A percentile compares a stretch with the other conserved stretches of the same genome.
These are phyloP conservation scores for Circinella umbellata DNA, from an alignment of 371 early-diverging fungal genomes.

Conservation along the genomic window DNA sequence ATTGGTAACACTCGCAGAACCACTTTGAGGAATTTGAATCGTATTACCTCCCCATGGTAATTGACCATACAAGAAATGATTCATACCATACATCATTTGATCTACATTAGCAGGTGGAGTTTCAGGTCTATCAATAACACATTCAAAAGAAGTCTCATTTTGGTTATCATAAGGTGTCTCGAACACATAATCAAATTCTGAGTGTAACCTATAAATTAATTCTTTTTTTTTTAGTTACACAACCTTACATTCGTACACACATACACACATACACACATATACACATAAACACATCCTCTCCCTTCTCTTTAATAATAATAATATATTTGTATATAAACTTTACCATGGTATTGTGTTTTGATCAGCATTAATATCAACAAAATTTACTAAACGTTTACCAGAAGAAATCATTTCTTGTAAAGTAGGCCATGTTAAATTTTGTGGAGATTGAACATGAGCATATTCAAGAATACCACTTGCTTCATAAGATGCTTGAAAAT, in stretches of 20 bases:
- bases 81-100: slow-evolving; percentile 62
- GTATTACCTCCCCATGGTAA: slow-evolving; percentile 33
- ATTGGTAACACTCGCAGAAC: slow-evolving; percentile 56
- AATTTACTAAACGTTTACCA: slow-evolving; percentile 72
- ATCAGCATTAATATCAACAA: slow-evolving; percentile 62
- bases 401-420: slow-evolving; percentile 63
- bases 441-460: slow-evolving; percentile 47
- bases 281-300: not conserved
- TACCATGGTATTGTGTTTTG: slow-evolving; percentile 65
- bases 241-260: no score
- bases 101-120: slow-evolving; percentile 28
- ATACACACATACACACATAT: no score
- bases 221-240: not conserved
- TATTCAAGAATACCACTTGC: slow-evolving; percentile 64
- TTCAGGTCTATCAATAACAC: slow-evolving; percentile 60
- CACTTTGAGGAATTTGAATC: slow-evolving; percentile 59
- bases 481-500: slow-evolving; percentile 58
- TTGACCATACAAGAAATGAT: slow-evolving; percentile 59
- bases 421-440: slow-evolving; percentile 69
- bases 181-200: slow-evolving; percentile 60
- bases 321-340: slow-evolving; percentile 7
- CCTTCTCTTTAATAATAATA: not conserved
- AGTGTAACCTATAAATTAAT: slow-evolving; percentile 49
- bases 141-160: slow-evolving; percentile 44
- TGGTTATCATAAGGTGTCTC: slow-evolving; percentile 61